A percentile compares a stretch with the other conserved stretches of the same genome.
Evolutionary conservation across 2,329 filamentous ascomycete species (phyloP).

Genomic region (Cryphonectria nitschkei): DNA sequence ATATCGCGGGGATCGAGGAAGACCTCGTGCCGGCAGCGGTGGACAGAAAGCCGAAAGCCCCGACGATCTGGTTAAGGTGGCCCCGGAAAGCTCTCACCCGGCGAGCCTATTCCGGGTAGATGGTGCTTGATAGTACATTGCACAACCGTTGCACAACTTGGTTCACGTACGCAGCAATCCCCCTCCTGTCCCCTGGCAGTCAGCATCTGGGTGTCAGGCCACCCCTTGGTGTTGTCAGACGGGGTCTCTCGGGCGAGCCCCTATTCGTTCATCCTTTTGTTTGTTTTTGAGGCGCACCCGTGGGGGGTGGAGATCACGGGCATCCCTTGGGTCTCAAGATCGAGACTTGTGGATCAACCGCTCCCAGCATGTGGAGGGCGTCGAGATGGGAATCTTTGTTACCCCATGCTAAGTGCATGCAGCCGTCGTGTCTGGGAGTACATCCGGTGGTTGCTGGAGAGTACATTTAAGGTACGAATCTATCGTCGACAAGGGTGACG

Average conservation of each 20-base stretch:
- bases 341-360: neutral
- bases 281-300: neutral
- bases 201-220: neutral
- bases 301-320: neutral
- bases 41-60: neutral
- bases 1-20: neutral
- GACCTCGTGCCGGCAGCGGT: neutral
- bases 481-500: neutral
- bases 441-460: neutral
- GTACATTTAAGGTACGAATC: constrained; percentile 2
- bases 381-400: neutral
- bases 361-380: neutral
- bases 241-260: neutral
- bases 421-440: neutral
- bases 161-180: neutral
- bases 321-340: neutral
- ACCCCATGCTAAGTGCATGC: constrained; percentile 1
- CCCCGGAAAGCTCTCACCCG: neutral
- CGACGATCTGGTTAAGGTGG: constrained; percentile 7
- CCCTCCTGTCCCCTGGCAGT: neutral
- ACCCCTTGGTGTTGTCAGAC: neutral
- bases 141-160: neutral
- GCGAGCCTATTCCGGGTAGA: constrained; percentile 1
- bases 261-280: neutral
- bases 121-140: neutral